Base-by-base conservation (phyloP, 306 rosid species). In the Dryas drummondii region DNA sequence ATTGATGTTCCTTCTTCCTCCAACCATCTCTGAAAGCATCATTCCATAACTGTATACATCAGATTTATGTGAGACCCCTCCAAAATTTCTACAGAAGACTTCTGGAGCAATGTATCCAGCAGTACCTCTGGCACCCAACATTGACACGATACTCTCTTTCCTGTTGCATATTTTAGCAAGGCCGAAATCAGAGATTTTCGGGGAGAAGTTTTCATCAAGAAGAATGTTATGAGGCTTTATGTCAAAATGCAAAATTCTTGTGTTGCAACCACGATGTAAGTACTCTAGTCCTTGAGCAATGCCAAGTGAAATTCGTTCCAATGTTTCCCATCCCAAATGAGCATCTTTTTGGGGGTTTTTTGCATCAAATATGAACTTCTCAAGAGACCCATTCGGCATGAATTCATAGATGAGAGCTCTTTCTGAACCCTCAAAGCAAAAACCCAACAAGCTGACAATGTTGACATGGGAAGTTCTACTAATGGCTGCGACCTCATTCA, bases 191-290 rank as follows among this genome's bases (percentile, higher is more conserved):
- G 86, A 56, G 47, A 86, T 72, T 60, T 82, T 84, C 0, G 88
- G 88, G 0, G 47, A 50, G 8, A 87, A 84, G 3, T 59, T 22
- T 14, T 58, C 70, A 15, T 59, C 15, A 5, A 77, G 80, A 59
- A 77, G 80, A 69, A 86, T 84, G 66, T 85, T 85, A 22, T 85
- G 88, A 57, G 88, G 84, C 45, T 86, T 83, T 50, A 83, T 83
- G 49, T 83, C 90, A 0, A 84, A 81, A 81, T 86, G 90, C 17
- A 81, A 60, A 26, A 86, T 86, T 74, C 78, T 70, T 16, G 84
- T 79, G 50, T 76, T 84, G 60, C 86, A 86, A 7, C 88, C 84
- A 0, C 56, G 68, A 0, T 86, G 84, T 46, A 86, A 47, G 26
- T 84, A 86, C 64, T 84, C 86, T 41, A 86, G 68, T 4, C 88